Conservation (phyloP, 306 rosid species). For the Adenanthera pavonina region DNA sequence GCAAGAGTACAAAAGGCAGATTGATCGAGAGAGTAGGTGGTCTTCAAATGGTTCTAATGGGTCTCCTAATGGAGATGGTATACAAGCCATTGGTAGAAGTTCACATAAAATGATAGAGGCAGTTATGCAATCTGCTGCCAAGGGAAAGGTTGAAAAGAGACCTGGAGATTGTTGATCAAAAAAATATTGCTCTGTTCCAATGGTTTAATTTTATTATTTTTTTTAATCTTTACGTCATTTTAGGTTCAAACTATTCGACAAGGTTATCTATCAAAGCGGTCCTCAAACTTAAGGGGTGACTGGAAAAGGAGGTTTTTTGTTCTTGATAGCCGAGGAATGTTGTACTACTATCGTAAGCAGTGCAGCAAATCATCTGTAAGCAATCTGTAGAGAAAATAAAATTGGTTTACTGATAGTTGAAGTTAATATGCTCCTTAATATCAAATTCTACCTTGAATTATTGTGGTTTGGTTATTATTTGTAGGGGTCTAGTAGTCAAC, state of each 20-base stretch:
- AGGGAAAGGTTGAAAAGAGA: conserved; percentile 81
- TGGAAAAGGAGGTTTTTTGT: conserved; percentile 99
- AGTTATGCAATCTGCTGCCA: conserved; percentile 99
- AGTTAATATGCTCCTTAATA: conserved; percentile 32
- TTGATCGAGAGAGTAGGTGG: conserved; percentile 98
- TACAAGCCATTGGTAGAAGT: conserved; percentile 99
- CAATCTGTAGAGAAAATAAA: conserved; percentile 41
- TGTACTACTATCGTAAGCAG: conserved; percentile 97
- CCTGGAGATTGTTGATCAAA: conserved; percentile 27
- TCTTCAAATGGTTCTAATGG: conserved; percentile 90
- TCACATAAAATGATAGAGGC: conserved; percentile 99
- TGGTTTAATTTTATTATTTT: conserved; percentile 28
- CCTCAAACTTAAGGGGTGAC: conserved; percentile 96
- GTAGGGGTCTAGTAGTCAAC: conserved; percentile 84
- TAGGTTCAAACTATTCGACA: conserved; percentile 99
- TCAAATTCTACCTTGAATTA: conserved; percentile 31
- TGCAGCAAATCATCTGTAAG: conserved; percentile 92
- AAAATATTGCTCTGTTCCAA: conserved; percentile 15
- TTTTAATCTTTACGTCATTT: conserved; percentile 29
- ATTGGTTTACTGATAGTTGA: conserved; percentile 29
- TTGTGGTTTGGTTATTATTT: conserved; percentile 41
- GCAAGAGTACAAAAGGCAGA: conserved; percentile 96
- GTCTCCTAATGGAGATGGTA: conserved; percentile 98
- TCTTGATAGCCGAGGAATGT: conserved; percentile 99
- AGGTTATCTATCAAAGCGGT: conserved; percentile 99